A percentile compares a stretch with the other conserved stretches of the same genome.
phyloP scores from a whole-genome alignment of 176 grass and related monocot genomes.

The Avena insularis region DNA sequence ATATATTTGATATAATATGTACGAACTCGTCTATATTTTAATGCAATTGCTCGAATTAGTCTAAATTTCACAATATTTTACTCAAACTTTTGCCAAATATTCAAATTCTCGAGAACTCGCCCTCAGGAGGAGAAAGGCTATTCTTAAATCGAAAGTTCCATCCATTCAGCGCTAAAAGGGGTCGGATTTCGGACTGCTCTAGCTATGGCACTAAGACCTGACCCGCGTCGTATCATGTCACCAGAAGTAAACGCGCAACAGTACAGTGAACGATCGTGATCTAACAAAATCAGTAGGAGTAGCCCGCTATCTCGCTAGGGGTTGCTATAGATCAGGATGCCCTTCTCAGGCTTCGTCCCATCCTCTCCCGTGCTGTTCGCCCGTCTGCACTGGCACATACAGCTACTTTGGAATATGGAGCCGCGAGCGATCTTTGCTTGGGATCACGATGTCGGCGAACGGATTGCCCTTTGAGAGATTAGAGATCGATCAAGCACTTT shows the following conservation, averaged over 20 bases:
- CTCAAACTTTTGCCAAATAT: too few species aligned
- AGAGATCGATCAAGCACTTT: not conserved
- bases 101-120: too few species aligned
- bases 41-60: too few species aligned
- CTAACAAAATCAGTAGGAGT: not conserved
- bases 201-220: not conserved
- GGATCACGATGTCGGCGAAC: slow-evolving; percentile 11
- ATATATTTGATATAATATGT: too few species aligned
- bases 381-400: not conserved
- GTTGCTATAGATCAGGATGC: not conserved
- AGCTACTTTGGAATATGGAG: not conserved
- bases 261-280: not conserved
- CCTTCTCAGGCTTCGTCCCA: not conserved
- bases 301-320: slow-evolving; percentile 11
- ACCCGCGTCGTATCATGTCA: slow-evolving; percentile 35
- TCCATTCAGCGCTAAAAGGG: too few species aligned
- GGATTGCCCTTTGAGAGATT: not conserved
- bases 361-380: not conserved
- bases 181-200: too few species aligned
- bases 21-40: too few species aligned
- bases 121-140: too few species aligned
- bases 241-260: slow-evolving; percentile 8
- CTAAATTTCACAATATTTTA: too few species aligned
- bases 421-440: not conserved
- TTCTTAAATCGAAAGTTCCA: too few species aligned